phyloP scores from a whole-genome alignment of 306 rosid genomes.

The Hylodesmum podocarpum region DNA sequence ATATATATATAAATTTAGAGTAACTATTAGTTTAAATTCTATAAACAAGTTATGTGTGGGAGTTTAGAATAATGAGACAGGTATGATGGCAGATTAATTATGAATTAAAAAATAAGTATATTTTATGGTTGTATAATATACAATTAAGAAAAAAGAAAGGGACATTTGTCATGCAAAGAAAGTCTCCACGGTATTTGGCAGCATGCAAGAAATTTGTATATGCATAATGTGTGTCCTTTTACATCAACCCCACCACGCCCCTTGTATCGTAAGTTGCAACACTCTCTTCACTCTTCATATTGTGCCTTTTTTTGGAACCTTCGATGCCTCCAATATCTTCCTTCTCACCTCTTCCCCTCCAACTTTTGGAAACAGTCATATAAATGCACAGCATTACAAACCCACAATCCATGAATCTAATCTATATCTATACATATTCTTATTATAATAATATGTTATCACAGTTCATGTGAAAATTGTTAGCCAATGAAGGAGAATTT shows the following conservation, averaged over 20 bases:
- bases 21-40: too few species aligned
- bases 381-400: neutral
- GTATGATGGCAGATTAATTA: too few species aligned
- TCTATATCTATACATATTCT: too few species aligned
- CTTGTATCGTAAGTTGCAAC: neutral
- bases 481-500: too few species aligned
- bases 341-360: neutral
- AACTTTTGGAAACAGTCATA: constrained; percentile 30
- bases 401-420: too few species aligned
- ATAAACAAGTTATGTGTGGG: too few species aligned
- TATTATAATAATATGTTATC: too few species aligned
- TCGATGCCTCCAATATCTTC: neutral
- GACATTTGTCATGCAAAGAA: neutral
- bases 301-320: constrained; percentile 24
- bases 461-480: too few species aligned
- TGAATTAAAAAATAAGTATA: too few species aligned
- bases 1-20: too few species aligned
- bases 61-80: too few species aligned
- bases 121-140: too few species aligned
- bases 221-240: neutral
- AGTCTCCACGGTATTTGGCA: constrained; percentile 19
- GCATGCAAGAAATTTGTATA: neutral
- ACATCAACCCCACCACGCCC: constrained; percentile 26
- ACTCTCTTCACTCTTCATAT: neutral
- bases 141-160: neutral